Percentiles rank a stretch among this genome's conserved stretches.
These are phyloP conservation scores for Plasmodium gonderi DNA, from an alignment of 169 alveolate species.

Conservation along the genomic window DNA sequence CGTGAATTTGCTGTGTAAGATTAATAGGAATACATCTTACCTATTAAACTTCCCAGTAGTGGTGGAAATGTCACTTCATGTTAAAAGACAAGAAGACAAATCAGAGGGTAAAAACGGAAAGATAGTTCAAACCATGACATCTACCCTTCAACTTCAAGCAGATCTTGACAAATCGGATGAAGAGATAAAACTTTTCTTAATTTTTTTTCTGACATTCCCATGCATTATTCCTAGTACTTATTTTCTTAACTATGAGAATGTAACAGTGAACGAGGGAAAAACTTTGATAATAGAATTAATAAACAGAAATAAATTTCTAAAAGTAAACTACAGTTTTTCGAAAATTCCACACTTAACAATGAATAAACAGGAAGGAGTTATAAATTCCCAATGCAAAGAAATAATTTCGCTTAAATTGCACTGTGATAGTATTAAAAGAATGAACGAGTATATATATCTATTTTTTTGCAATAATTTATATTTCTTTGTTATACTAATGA, in stretches of 20 bases:
- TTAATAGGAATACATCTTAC: conserved; percentile 22
- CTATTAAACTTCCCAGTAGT: conserved; percentile 43
- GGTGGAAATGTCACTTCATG: conserved; percentile 5
- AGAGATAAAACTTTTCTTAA: conserved; percentile 10
- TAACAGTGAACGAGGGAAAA: conserved; percentile 32
- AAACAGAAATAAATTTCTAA: conserved; percentile 34
- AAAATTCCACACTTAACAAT: conserved; percentile 31
- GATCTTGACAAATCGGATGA: not conserved
- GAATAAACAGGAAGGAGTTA: conserved; percentile 34
- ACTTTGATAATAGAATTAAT: conserved; percentile 35
- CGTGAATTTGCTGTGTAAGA: conserved; percentile 11
- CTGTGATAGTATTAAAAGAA: conserved; percentile 19
- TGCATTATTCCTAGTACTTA: conserved; percentile 13
- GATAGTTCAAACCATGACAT: not conserved
- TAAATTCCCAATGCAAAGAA: conserved; percentile 5
- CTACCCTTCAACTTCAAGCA: not conserved
- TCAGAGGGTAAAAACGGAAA: not conserved
- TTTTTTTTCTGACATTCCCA: conserved; percentile 52
- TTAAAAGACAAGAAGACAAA: not conserved
- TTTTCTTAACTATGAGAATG: conserved; percentile 20
- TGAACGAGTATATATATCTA: conserved; percentile 36
- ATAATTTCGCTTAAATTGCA: conserved; percentile 17
- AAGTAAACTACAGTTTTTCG: conserved; percentile 32
- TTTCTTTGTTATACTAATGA: conserved; percentile 30
- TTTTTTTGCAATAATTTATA: conserved; percentile 56